Evolutionary conservation across 2,329 filamentous ascomycete genomes (phyloP).

Genomic region (Fusarium newnesense): DNA sequence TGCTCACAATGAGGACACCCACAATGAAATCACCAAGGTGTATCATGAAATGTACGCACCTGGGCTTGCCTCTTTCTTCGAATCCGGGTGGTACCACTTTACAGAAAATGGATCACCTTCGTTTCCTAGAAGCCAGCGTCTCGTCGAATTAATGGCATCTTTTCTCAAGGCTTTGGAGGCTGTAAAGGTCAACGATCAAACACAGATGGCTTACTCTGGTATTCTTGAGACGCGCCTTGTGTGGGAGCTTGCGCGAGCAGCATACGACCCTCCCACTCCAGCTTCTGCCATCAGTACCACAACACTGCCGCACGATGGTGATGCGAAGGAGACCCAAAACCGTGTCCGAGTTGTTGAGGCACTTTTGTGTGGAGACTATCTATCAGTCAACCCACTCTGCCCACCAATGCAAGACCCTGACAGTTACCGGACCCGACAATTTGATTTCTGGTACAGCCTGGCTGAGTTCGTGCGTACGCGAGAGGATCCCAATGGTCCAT

Average conservation of each 20-base stretch:
- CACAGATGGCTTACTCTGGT: constrained; percentile 64
- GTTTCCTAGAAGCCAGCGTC: constrained; percentile 62
- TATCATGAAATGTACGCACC: constrained; percentile 81
- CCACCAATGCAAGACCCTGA: constrained; percentile 61
- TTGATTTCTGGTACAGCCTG: constrained; percentile 85
- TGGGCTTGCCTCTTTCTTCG: constrained; percentile 79
- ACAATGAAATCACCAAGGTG: constrained; percentile 76
- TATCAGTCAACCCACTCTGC: constrained; percentile 67
- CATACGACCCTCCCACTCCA: constrained; percentile 52
- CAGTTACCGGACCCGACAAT: constrained; percentile 68
- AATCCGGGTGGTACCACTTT: constrained; percentile 83
- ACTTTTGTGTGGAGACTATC: constrained; percentile 76
- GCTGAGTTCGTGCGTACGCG: constrained; percentile 71
- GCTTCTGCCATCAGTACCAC: constrained; percentile 45
- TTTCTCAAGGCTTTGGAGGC: constrained; percentile 68
- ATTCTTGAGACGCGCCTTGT: constrained; percentile 68
- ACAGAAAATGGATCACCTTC: constrained; percentile 56
- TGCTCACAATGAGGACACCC: constrained; percentile 59
- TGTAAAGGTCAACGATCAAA: constrained; percentile 60
- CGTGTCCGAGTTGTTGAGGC: constrained; percentile 81
- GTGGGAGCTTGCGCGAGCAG: constrained; percentile 68
- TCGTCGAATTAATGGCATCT: constrained; percentile 74
- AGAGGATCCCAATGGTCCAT: constrained; percentile 63
- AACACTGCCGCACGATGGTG: constrained; percentile 63
- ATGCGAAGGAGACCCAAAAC: constrained; percentile 71